A percentile compares a stretch with the other conserved stretches of the same genome.
These are phyloP conservation scores for Evernia prunastri DNA, from an alignment of 495 filamentous ascomycete genomes.

Conservation along the genomic window DNA sequence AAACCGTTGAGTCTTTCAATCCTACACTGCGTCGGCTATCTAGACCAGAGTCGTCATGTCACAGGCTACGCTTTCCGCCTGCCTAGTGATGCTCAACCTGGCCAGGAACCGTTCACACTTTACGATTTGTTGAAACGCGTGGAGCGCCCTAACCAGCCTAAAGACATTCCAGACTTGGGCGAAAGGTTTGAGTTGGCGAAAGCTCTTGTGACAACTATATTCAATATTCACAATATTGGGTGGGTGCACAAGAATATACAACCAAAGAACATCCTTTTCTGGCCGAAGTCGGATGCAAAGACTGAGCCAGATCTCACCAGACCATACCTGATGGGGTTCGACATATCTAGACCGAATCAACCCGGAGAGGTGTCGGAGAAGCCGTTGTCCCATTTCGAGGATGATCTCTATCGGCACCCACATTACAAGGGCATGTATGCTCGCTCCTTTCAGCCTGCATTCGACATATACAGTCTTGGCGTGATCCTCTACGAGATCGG, in stretches of 20 bases:
- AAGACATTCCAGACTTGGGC: constrained; percentile 26
- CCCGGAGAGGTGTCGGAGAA: constrained; percentile 29
- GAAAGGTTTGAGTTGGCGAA: constrained; percentile 30
- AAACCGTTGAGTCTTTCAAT: constrained; percentile 19
- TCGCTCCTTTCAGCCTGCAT: constrained; percentile 26
- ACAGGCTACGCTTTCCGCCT: constrained; percentile 25
- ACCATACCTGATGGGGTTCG: constrained; percentile 34
- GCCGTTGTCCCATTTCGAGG: constrained; percentile 27
- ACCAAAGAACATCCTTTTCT: constrained; percentile 36
- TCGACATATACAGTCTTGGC: constrained; percentile 34
- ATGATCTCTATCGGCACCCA: constrained; percentile 36
- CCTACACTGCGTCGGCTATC: constrained; percentile 27
- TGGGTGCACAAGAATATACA: constrained; percentile 38
- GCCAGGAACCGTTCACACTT: constrained; percentile 20
- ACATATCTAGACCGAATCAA: constrained; percentile 29
- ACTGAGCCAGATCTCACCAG: constrained; percentile 22
- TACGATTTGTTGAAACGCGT: constrained; percentile 16
- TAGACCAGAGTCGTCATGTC: constrained; percentile 18
- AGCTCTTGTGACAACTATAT: constrained; percentile 31
- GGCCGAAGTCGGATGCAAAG: constrained; percentile 17
- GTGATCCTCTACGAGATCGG: constrained; percentile 32
- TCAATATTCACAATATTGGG: constrained; percentile 35
- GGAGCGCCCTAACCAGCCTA: background rate
- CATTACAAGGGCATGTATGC: constrained; percentile 23
- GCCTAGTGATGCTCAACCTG: constrained; percentile 13